phyloP scores from a whole-genome alignment of 2,329 filamentous ascomycete genomes.

The Colletotrichum sp. region DNA sequence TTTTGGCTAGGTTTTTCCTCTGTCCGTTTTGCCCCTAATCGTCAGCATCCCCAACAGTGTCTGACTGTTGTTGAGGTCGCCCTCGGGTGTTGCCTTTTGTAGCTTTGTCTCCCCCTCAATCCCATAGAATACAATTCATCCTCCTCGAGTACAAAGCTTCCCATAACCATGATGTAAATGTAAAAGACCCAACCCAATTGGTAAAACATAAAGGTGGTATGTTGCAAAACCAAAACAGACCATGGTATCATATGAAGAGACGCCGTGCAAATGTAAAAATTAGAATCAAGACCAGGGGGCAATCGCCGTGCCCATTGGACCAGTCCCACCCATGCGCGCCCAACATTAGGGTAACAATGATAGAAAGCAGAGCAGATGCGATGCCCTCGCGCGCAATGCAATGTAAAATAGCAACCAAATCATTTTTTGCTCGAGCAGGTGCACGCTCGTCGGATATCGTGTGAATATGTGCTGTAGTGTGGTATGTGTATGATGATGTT shows the following conservation, averaged over 20 bases:
- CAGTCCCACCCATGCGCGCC: not conserved
- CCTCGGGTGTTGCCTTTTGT: constrained; percentile 21
- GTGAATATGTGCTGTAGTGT: constrained; percentile 18
- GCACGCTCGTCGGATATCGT: constrained; percentile 13
- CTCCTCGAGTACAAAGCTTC: not conserved
- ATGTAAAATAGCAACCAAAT: constrained; percentile 3
- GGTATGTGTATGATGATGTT: not conserved
- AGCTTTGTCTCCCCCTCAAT: not conserved
- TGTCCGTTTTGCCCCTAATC: not conserved
- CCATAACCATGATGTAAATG: not conserved
- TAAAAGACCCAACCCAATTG: constrained; percentile 4
- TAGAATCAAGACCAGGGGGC: not conserved
- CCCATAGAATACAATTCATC: constrained; percentile 18
- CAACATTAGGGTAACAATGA: constrained; percentile 3
- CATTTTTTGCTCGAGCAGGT: constrained; percentile 1
- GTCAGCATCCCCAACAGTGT: constrained; percentile 8
- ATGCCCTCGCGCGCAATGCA: constrained; percentile 21
- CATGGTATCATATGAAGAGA: constrained; percentile 25
- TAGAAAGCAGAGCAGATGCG: constrained; percentile 9
- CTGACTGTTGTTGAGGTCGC: constrained; percentile 17
- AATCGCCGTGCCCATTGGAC: not conserved
- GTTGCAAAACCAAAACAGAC: constrained; percentile 21
- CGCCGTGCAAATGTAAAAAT: constrained; percentile 22
- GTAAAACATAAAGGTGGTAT: constrained; percentile 21
- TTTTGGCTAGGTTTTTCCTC: constrained; percentile 6